phyloP scores from a whole-genome alignment of 2,329 filamentous ascomycete genomes.

The Aspergillus puulaauensis region DNA sequence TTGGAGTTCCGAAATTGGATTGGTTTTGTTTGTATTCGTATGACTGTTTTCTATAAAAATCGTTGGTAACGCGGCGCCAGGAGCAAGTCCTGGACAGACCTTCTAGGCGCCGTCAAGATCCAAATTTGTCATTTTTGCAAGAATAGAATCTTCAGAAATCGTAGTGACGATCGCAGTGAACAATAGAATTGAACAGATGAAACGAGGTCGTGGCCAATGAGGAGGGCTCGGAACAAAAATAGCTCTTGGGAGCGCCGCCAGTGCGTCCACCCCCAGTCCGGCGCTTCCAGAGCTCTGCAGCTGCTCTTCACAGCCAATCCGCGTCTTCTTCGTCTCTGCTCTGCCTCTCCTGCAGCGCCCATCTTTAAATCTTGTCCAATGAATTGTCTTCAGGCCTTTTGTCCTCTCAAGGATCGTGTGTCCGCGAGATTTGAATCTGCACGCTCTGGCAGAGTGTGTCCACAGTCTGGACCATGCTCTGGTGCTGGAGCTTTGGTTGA shows the following conservation, averaged over 20 bases:
- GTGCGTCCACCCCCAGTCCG: conserved; percentile 9
- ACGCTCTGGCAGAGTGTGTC: conserved; percentile 5
- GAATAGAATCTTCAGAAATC: neutral
- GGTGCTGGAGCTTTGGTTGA: conserved; percentile 6
- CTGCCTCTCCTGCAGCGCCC: conserved; percentile 12
- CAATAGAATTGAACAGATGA: conserved; percentile 1
- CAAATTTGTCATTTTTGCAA: neutral
- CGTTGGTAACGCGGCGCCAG: neutral
- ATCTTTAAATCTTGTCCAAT: conserved; percentile 13
- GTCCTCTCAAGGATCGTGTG: conserved; percentile 5
- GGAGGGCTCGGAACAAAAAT: neutral
- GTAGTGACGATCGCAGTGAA: neutral
- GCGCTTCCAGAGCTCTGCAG: conserved; percentile 17
- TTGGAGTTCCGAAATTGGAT: neutral
- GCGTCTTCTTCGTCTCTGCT: neutral
- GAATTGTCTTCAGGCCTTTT: neutral
- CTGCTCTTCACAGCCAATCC: conserved; percentile 15
- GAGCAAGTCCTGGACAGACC: neutral
- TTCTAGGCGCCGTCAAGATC: neutral
- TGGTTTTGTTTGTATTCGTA: neutral
- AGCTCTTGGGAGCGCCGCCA: conserved; percentile 11
- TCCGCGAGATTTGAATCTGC: conserved; percentile 17
- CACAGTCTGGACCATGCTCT: neutral
- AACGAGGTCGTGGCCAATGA: neutral
- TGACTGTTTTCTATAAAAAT: neutral